Base-by-base conservation (phyloP, 2,329 filamentous ascomycete species). In the Trematosphaeria pertusa region DNA sequence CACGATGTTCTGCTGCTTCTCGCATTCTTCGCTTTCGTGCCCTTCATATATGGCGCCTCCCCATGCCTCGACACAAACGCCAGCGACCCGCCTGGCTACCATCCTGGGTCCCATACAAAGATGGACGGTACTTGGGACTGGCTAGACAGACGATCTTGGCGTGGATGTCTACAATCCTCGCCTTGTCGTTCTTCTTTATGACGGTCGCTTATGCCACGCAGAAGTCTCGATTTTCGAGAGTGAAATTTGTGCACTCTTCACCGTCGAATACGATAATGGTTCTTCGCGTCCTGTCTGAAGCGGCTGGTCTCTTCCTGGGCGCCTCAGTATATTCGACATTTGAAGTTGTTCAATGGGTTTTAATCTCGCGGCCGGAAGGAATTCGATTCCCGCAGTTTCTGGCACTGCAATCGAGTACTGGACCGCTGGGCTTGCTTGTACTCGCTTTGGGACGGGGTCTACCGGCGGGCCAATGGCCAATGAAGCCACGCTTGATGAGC, bases 271-370 rank as follows among this genome's bases (percentile, higher is more conserved):
- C 43, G 5, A 50, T 56, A 20, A 34, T 56, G 9, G 32, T 53
- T 7, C 37, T 56, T 8, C 46, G 52, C 10, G 21, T 56, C 5
- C 38, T 56, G 8, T 56, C 52, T 4, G 52, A 56, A 37, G 37
- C 35, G 2, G 43, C 52, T 8, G 44, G 42, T 10, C 26, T 56
- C 6, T 56, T 56, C 24, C 43, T 53, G 15, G 49, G 43, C 3
- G 37, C 20, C 14, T 45, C 38, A 9, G 49, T 56, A 11, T 34
- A 56, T 18, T 53, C 52, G 21, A 56, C 52, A 6, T 56, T 56
- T 22, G 52, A 53, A 14, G 43, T 56, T 4, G 47, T 56, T 2
- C 52, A 56, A 42, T 56, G 52, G 52, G 43, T 56, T 8, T 19
- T 53, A 8, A 50, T 56, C 12, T 56, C 52, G 18, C 35, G 46